Evolutionary conservation across 805 yeast genomes (phyloP), one percentile per base, ranked within the genome.

Genomic region (Brettanomyces naardenensis): DNA sequence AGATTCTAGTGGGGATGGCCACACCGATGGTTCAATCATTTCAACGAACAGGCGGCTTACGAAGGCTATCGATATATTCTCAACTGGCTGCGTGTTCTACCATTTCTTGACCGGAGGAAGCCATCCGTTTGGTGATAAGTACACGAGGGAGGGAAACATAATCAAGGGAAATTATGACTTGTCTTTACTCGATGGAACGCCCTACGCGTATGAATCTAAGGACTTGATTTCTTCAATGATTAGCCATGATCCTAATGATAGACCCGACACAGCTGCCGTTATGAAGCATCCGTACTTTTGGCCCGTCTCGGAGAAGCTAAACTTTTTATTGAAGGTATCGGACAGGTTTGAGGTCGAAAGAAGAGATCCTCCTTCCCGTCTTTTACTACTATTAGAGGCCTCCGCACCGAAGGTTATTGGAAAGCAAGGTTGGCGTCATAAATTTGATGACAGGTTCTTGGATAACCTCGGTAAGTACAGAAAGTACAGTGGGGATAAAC

Each of bases 91-190:
- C 61, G 89, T 92, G 1, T 92, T 86, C 53, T 90, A 74, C 55
- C 92, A 88, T 52, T 81, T 89, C 28, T 61, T 92, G 27, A 71
- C 95, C 0, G 75, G 74, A 13, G 97, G 98, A 0, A 54, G 59
- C 6, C 99, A 92, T 65, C 98, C 99, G 4, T 92, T 85, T 64
- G 99, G 99, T n/a, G 92, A 84, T 51, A 66, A 86, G 33, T 87
- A 86, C 51, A 56, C 80, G 49, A 70, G 98, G 38, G 97, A 92
- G 52, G 92, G 84, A 10, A 89, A 92, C 52, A 88, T 92, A 14
- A 75, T 87, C 42, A 78, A 74, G 47, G 83, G 81, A 14, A 68
- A 71, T 14, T 79, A 65, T 54, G 65, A 69, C 42, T 58, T 80
- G 32, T 62, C 66, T 4, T 57, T 63, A n/a, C 57, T 85, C 19